Percentiles rank a stretch among this genome's conserved stretches.
These are phyloP conservation scores for Fusarium algeriense DNA, from an alignment of 2,329 filamentous ascomycete species.

Conservation along the genomic window DNA sequence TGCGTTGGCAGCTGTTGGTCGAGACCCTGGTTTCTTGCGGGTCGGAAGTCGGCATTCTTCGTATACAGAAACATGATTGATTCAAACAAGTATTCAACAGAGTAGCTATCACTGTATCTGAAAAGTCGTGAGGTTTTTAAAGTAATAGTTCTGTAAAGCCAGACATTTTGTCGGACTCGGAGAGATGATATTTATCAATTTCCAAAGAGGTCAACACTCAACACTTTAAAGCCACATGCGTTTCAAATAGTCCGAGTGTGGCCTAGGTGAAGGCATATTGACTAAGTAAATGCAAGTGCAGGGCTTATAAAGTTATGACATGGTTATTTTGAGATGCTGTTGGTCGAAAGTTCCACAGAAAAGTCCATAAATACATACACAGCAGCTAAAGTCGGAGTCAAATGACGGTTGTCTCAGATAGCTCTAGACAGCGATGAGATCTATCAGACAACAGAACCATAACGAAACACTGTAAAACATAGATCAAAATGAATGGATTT, in stretches of 20 bases:
- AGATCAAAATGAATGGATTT: no score
- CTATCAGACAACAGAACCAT: rapidly evolving
- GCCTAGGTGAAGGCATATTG: neutral
- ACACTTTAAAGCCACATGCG: neutral
- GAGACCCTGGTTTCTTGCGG: neutral
- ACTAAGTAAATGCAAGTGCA: neutral
- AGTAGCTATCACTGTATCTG: neutral
- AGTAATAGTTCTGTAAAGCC: neutral
- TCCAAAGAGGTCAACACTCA: neutral
- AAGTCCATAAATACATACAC: neutral
- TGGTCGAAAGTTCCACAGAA: neutral
- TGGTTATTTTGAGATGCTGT: neutral
- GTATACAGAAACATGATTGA: neutral
- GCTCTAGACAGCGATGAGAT: neutral
- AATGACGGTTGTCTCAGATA: no score
- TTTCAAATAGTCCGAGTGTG: neutral
- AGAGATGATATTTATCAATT: no score
- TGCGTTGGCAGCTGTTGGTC: neutral
- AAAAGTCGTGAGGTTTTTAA: neutral
- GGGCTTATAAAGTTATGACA: neutral
- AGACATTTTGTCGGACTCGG: neutral
- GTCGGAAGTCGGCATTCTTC: neutral
- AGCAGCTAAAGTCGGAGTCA: neutral
- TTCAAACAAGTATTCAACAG: neutral
- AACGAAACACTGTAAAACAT: rapidly evolving